Conservation (phyloP, 2,329 filamentous ascomycete species). For the Calonectria leucothoes region DNA sequence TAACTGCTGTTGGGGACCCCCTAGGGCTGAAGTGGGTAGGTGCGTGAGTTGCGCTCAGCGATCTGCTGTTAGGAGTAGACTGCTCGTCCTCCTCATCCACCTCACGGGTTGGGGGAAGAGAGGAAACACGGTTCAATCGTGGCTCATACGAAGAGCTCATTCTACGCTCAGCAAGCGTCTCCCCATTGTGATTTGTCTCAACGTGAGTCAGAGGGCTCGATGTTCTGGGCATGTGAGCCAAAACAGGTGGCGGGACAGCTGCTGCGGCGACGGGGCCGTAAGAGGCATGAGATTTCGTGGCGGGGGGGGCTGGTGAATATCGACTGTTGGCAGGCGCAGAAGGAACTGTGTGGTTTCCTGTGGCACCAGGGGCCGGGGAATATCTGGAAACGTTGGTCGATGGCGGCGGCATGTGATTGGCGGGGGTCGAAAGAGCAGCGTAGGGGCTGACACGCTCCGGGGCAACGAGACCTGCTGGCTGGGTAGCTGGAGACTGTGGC, state of each 20-base stretch:
- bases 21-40: slow-evolving; percentile 51
- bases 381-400: slow-evolving; percentile 62
- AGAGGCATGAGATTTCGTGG: slow-evolving; percentile 56
- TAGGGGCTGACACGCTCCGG: slow-evolving; percentile 67
- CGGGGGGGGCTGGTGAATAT: slow-evolving; percentile 64
- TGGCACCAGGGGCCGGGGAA: slow-evolving; percentile 65
- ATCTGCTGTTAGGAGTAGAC: slow-evolving; percentile 38
- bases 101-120: slow-evolving; percentile 71
- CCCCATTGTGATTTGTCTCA: slow-evolving; percentile 60
- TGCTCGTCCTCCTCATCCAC: slow-evolving; percentile 68
- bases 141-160: slow-evolving; percentile 66
- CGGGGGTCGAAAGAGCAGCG: slow-evolving; percentile 55
- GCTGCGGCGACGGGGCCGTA: slow-evolving; percentile 49
- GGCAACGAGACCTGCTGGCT: slow-evolving; percentile 58
- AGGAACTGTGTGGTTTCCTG: slow-evolving; percentile 40
- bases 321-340: slow-evolving; percentile 58
- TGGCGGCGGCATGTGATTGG: slow-evolving; percentile 47
- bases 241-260: slow-evolving; percentile 55
- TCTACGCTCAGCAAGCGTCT: slow-evolving; percentile 60
- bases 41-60: slow-evolving; percentile 40
- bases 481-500: slow-evolving; percentile 24
- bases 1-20: slow-evolving; percentile 45
- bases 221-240: slow-evolving; percentile 72
- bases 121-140: slow-evolving; percentile 64
- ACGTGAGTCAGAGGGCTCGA: slow-evolving; percentile 76